Conservation (phyloP, 164 flowering plant genomes). For the Echeveria elegans region DNA sequence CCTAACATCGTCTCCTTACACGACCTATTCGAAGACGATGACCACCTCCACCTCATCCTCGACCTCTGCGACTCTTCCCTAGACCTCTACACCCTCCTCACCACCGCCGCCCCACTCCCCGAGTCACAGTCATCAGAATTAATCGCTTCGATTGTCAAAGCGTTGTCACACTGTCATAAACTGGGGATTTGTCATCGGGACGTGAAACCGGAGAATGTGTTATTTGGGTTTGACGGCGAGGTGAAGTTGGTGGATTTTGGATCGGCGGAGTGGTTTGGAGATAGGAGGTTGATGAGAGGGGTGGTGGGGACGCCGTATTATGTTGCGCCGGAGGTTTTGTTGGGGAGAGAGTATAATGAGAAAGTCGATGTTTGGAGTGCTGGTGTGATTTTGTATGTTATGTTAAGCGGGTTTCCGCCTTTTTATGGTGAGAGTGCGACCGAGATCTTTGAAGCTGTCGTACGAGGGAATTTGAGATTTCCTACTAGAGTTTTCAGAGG, state of each 20-base stretch:
- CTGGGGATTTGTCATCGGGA: constrained; percentile 67
- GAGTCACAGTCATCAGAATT: constrained; percentile 42
- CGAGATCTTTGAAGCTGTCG: constrained; percentile 68
- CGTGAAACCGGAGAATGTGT: constrained; percentile 71
- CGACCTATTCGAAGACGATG: constrained; percentile 42
- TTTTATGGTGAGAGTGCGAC: constrained; percentile 53
- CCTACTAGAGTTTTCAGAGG: constrained; percentile 42
- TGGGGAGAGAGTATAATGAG: constrained; percentile 56
- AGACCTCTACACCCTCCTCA: constrained; percentile 36
- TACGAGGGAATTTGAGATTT: constrained; percentile 58
- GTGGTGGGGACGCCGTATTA: constrained; percentile 87
- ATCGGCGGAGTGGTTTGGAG: constrained; percentile 48
- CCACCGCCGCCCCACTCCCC: constrained; percentile 18
- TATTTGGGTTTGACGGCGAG: constrained; percentile 38
- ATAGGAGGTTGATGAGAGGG: constrained; percentile 33
- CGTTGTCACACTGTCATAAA: constrained; percentile 62
- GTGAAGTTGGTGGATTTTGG: constrained; percentile 73
- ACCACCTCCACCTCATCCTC: constrained; percentile 35
- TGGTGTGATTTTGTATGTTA: constrained; percentile 65
- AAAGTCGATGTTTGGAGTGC: constrained; percentile 87
- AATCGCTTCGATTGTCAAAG: constrained; percentile 35
- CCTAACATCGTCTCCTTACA: constrained; percentile 35
- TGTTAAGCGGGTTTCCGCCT: constrained; percentile 69
- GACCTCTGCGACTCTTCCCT: constrained; percentile 35
- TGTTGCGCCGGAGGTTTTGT: constrained; percentile 78